Base-by-base conservation (phyloP, 805 yeast species). In the Pichia phayaonensis region DNA sequence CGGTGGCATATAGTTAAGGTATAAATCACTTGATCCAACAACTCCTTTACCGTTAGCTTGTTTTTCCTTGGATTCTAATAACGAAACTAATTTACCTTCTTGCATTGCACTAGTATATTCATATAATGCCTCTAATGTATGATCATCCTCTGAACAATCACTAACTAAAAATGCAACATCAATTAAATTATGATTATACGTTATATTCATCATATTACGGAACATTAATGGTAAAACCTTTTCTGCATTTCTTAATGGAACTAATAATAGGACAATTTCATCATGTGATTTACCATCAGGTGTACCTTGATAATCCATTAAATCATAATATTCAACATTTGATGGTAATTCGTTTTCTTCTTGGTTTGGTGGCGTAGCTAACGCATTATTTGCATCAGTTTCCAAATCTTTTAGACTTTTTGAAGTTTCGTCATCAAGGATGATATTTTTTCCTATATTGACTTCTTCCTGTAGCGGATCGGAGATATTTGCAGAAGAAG, bases 171-270 rank as follows among this genome's bases (percentile, higher is more conserved):
- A 86, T 18, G 90, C 90, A 53, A 86, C 72, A 67, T 88, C 96
- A 48, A 88, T 83, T 55, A 86, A 69, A 23, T 78, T 75, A 63
- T 89, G 96, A 49, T 86, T 89, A 63, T 88, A 88, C 1, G 95
- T 86, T 67, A 88, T 71, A 65, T 88, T 87, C 92, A 85, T 86
- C 67, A 88, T 70, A 67, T 88, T 86, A 60, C 83, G 83, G 69
- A 89, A 87, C 75, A 90, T 88, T 72, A 87, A 72, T 13, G 94
- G 90, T 54, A 88, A 68, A 21, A 86, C 90, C 27, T 76, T 72
- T 59, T 79, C 85, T 0, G 96, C 95, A 60, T 88, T 84, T 66
- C 95, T 73, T 54, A 88, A 69, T 11, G 96, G 96, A 61, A 88
- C 76, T 54, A 84, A 73, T 47, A 89, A 68, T 50, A 88, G 68